Evolutionary conservation across 331 rosid species (phyloP).

Genomic region (Stylosanthes scabra): DNA sequence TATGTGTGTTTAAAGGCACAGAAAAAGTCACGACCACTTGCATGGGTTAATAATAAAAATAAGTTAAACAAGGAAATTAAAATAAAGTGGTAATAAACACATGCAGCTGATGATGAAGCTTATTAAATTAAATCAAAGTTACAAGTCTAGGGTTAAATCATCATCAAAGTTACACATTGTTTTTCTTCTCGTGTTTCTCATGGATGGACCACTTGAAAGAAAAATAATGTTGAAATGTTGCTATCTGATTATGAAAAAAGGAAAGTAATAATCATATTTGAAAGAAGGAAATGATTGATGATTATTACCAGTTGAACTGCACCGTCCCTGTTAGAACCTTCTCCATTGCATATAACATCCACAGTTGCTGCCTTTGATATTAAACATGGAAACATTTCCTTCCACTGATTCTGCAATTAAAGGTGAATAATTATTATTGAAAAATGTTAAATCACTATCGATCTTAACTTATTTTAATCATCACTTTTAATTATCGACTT

Average conservation of each 20-base stretch:
- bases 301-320: slow-evolving; percentile 81
- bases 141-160: background rate
- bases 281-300: no score
- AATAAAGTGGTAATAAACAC: background rate
- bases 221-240: slow-evolving; percentile 3
- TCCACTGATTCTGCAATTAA: slow-evolving; percentile 95
- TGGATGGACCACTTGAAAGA: slow-evolving; percentile 41
- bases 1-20: no score
- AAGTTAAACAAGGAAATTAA: no score
- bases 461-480: no score
- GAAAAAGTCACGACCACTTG: slow-evolving; percentile 31
- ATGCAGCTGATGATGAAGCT: background rate
- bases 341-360: slow-evolving; percentile 85
- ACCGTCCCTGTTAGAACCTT: slow-evolving; percentile 72
- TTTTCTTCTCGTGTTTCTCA: slow-evolving; percentile 23
- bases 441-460: no score
- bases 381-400: slow-evolving; percentile 96
- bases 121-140: background rate
- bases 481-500: no score
- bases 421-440: no score
- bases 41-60: slow-evolving; percentile 10
- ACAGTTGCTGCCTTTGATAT: slow-evolving; percentile 90
- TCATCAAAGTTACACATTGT: no score
- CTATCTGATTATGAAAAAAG: background rate
- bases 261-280: background rate